Evolutionary conservation across 108 stramenopile genomes (phyloP).

Genomic region (Skeletonema grethae): DNA sequence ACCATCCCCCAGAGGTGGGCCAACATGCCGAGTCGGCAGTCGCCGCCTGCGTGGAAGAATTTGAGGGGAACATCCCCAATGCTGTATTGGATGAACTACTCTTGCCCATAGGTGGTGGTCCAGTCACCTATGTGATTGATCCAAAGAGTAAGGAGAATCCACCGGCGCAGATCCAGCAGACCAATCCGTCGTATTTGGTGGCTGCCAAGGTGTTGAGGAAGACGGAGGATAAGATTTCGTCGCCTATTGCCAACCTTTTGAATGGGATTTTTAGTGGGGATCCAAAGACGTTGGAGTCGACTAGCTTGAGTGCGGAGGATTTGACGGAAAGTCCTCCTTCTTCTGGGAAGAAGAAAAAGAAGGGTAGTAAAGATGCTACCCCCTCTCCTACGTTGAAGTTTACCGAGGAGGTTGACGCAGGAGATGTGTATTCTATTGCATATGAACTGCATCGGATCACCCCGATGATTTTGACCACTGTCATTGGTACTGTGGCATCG

Average conservation of each 20-base stretch:
- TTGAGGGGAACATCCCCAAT: conserved; percentile 63
- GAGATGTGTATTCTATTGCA: conserved; percentile 69
- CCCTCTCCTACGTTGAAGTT: background rate
- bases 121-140: conserved; percentile 58
- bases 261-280: conserved; percentile 79
- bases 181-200: conserved; percentile 68
- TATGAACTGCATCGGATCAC: conserved; percentile 75
- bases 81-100: conserved; percentile 77
- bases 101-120: conserved; percentile 66
- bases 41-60: conserved; percentile 77
- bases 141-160: conserved; percentile 46
- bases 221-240: conserved; percentile 64
- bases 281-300: conserved; percentile 48
- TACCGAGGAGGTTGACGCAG: conserved; percentile 1
- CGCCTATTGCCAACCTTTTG: conserved; percentile 67
- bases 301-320: conserved; percentile 26
- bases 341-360: conserved; percentile 20
- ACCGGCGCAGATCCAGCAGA: conserved; percentile 56
- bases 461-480: conserved; percentile 77
- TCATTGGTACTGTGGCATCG: conserved; percentile 73
- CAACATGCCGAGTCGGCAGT: conserved; percentile 60
- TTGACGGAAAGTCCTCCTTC: conserved; percentile 2
- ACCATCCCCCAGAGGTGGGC: conserved; percentile 70
- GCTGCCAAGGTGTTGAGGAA: conserved; percentile 61
- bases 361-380: conserved; percentile 11